Conservation (phyloP, 805 yeast genomes). For the Metschnikowia koreensis region DNA sequence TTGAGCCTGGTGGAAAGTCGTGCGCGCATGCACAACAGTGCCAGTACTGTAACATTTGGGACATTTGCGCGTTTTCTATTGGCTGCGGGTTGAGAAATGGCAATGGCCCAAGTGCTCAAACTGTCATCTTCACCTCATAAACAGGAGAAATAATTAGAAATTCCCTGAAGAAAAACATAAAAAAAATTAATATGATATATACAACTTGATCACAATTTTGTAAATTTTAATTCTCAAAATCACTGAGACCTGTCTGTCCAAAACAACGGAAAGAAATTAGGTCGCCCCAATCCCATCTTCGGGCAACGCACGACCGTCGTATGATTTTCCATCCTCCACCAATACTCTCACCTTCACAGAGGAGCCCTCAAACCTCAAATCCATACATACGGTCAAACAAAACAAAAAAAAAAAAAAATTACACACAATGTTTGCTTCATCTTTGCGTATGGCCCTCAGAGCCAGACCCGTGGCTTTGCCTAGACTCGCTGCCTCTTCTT, state of each 20-base stretch:
- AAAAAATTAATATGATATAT: too few species aligned
- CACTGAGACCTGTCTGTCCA: not conserved
- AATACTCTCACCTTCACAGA: not conserved
- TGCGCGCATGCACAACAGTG: not conserved
- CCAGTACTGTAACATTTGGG: not conserved
- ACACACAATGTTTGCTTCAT: constrained; percentile 33
- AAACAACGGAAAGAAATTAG: not conserved
- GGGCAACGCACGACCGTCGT: constrained; percentile 17
- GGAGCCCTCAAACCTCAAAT: constrained; percentile 5
- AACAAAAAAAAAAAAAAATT: too few species aligned
- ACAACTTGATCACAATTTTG: too few species aligned
- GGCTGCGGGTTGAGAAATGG: constrained; percentile 1
- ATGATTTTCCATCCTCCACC: constrained; percentile 9
- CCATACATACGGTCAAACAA: too few species aligned
- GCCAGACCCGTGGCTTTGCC: constrained; percentile 31
- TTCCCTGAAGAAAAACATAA: too few species aligned
- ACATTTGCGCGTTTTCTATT: constrained; percentile 8
- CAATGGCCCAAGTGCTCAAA: too few species aligned
- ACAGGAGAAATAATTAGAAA: too few species aligned
- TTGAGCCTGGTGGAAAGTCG: too few species aligned
- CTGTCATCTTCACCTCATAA: too few species aligned
- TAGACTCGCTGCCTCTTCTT: constrained; percentile 24
- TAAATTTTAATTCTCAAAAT: too few species aligned
- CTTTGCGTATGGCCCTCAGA: constrained; percentile 44
- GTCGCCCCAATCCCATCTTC: not conserved